Conservation (phyloP, 2,329 filamentous ascomycete genomes). For the Aspergillus bombycis region DNA sequence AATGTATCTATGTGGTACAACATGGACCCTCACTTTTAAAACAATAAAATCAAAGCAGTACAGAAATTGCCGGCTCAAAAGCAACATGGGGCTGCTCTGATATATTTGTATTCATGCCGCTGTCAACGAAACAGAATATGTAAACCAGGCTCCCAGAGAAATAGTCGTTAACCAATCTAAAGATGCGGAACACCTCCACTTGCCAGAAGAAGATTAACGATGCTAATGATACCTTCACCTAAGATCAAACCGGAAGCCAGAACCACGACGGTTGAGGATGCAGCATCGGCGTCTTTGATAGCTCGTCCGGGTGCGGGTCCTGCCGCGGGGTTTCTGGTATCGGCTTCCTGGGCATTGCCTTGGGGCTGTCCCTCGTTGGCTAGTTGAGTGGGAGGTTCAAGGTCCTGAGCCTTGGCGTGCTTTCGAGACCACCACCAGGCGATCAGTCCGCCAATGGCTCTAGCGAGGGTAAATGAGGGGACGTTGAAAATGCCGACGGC, state of each 20-base stretch:
- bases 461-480: slow-evolving; percentile 89
- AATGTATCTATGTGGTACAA: background rate
- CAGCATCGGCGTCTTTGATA: slow-evolving; percentile 35
- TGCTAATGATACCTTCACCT: slow-evolving; percentile 88
- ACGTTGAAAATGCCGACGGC: slow-evolving; percentile 99
- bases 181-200: slow-evolving; percentile 76
- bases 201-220: slow-evolving; percentile 83
- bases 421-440: slow-evolving; percentile 75
- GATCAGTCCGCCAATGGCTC: slow-evolving; percentile 76
- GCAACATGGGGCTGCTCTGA: background rate
- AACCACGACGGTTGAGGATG: slow-evolving; percentile 74
- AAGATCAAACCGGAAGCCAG: slow-evolving; percentile 87
- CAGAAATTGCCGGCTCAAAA: background rate
- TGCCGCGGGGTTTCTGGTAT: background rate
- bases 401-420: slow-evolving; percentile 22
- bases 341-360: background rate
- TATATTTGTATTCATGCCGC: background rate
- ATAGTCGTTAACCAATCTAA: slow-evolving; percentile 36
- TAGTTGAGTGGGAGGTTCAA: background rate
- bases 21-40: background rate
- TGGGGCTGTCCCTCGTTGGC: slow-evolving; percentile 1
- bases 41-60: background rate
- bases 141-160: background rate
- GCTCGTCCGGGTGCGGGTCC: slow-evolving; percentile 46
- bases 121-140: background rate